Evolutionary conservation across 148 eudicot species (phyloP), one percentile per base, ranked within the genome.

Genomic region (Silene conica): DNA sequence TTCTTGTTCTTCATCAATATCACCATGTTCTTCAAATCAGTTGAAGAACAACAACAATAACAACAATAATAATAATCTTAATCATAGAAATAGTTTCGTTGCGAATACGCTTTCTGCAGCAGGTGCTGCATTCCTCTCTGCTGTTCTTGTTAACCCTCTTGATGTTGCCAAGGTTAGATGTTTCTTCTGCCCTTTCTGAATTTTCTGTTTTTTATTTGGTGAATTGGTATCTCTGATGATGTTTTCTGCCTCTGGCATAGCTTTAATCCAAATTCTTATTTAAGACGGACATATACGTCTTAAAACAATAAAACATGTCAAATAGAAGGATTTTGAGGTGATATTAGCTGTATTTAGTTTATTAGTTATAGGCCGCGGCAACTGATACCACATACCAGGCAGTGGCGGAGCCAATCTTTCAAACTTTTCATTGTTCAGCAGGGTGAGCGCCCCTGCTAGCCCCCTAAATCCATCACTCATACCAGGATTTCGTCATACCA

Each of bases 41-140:
- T 76, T 74, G 71, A 72, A 73, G 5, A 66, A 57, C 13, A 70
- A 76, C 22, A 62, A 71, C 19, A 70, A 65, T 10, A 73, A 55
- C 9, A 11, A 11, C 14, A 23, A 14, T 25, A 25, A 25, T 62
- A 10, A 8, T 28, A 66, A 8, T 34, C 38, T 9, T 8, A 66
- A 21, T 66, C 38, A 8, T 34, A 66, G 25, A 5, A 66, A 20
- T 66, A 8, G 26, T 1, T 60, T 95, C 21, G 74, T 80, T 0
- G 92, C 88, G 43, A 84, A 89, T 75, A 91, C 92, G 1, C 81
- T 92, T n/a, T 90, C 97, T 0, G 99, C 99, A 3, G 96, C 99
- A 18, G 99, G 96, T 21, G 92, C 99, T 14, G 96, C 99, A 2
- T 76, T 95, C 20, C 85, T 95, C 14, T 95, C 99, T 16, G 99